phyloP scores from a whole-genome alignment of 306 rosid species.

The Spatholobus suberectus region DNA sequence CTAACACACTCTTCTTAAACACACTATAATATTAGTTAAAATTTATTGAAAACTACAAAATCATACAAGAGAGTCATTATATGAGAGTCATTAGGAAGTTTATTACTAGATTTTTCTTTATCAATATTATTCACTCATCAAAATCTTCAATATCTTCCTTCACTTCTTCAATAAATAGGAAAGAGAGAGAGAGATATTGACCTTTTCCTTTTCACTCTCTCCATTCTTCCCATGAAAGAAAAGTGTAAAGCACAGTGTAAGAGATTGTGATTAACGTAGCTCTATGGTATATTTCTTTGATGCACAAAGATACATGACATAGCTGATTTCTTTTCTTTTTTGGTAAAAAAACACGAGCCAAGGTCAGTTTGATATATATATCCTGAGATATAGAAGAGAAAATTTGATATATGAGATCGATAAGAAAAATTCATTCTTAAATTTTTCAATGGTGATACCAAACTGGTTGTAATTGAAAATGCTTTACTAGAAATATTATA shows the following conservation, averaged over 20 bases:
- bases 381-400: not conserved
- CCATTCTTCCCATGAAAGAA: not conserved
- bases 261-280: not conserved
- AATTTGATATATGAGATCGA: not conserved
- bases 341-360: not conserved
- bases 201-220: not conserved
- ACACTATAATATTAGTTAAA: no score
- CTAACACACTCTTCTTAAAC: no score
- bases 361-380: not conserved
- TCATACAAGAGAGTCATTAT: no score
- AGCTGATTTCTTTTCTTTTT: not conserved
- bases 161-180: not conserved
- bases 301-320: not conserved
- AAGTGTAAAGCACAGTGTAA: not conserved
- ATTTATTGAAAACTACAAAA: no score
- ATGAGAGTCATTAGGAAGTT: no score
- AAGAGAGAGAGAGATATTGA: not conserved
- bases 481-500: not conserved
- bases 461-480: not conserved
- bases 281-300: not conserved
- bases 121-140: slow-evolving; percentile 1
- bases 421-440: not conserved
- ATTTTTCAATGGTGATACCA: not conserved
- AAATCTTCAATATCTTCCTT: slow-evolving; percentile 8
- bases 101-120: no score